These are phyloP conservation scores for Grigorovia transvaalensis DNA, from an alignment of 805 yeast genomes.

Conservation along the genomic window DNA sequence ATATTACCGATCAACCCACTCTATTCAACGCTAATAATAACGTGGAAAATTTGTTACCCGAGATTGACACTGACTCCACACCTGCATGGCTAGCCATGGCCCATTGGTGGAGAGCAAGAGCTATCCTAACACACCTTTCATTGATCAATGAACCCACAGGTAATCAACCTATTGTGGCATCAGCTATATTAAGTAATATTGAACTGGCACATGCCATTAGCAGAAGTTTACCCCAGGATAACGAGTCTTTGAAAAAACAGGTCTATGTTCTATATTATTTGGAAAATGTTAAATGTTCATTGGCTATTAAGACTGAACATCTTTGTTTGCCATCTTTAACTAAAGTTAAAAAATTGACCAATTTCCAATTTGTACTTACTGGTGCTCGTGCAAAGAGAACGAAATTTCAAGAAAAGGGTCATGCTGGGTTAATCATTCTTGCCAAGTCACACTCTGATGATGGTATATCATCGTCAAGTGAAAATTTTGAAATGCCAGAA, in stretches of 20 bases:
- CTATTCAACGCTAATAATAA: conserved; percentile 13
- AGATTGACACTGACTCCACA: conserved; percentile 16
- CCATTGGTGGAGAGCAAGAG: conserved; percentile 71
- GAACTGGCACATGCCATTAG: conserved; percentile 22
- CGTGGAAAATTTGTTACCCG: conserved; percentile 9
- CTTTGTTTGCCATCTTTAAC: conserved; percentile 44
- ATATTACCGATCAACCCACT: conserved; percentile 27
- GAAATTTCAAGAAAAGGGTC: conserved; percentile 62
- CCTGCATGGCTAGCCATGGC: conserved; percentile 38
- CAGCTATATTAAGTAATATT: conserved; percentile 25
- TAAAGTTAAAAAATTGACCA: conserved; percentile 48
- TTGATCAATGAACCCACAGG: conserved; percentile 55
- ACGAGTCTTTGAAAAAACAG: conserved; percentile 27
- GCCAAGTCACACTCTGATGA: conserved; percentile 40
- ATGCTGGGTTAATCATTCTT: conserved; percentile 63
- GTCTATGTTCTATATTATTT: conserved; percentile 43
- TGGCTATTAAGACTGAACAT: conserved; percentile 57
- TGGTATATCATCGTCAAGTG: conserved; percentile 5
- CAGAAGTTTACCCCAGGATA: conserved; percentile 16
- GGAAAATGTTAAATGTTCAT: conserved; percentile 56
- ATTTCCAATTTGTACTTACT: conserved; percentile 56
- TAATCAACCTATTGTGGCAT: conserved; percentile 28
- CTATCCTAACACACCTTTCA: conserved; percentile 52
- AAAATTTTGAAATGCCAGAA: conserved; percentile 34
- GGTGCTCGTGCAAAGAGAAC: conserved; percentile 88